Percentiles rank a stretch among this genome's conserved stretches.
Evolutionary conservation across 78 protist genomes (phyloP).

Genomic region (Salpingoeca rosetta): DNA sequence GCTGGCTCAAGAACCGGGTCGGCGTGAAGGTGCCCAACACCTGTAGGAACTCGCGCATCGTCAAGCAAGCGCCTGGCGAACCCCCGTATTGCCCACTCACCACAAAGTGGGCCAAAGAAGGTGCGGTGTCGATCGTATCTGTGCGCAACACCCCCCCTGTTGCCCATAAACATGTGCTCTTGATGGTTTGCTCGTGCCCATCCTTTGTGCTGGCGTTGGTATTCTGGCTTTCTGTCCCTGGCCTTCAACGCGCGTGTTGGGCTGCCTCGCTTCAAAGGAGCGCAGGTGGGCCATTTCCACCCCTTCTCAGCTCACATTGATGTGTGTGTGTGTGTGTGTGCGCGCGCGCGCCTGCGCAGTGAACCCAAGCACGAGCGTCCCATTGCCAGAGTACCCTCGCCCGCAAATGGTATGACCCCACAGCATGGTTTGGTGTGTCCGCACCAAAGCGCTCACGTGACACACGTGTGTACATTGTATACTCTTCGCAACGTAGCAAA

Average conservation of each 20-base stretch:
- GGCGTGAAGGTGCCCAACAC: too few species aligned
- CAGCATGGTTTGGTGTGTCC: too few species aligned
- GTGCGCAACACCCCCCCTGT: background rate
- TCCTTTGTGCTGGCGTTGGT: too few species aligned
- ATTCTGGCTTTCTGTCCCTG: too few species aligned
- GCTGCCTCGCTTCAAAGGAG: too few species aligned
- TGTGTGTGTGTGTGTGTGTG: background rate
- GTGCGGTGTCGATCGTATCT: background rate
- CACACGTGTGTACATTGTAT: too few species aligned
- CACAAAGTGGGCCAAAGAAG: background rate
- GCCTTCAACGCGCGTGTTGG: too few species aligned
- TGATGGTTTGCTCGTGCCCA: background rate
- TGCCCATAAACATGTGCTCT: too few species aligned
- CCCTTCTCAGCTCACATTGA: too few species aligned
- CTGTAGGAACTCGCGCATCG: background rate
- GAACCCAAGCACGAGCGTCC: background rate
- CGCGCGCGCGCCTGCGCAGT: background rate
- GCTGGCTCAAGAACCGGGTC: background rate
- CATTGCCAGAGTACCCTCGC: constrained; percentile 36
- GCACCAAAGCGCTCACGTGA: too few species aligned
- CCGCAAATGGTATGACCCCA: constrained; percentile 47
- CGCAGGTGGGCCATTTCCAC: too few species aligned
- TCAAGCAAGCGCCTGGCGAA: background rate
- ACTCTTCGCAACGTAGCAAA: too few species aligned
- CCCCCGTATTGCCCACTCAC: background rate